phyloP scores from a whole-genome alignment of 208 protist genomes.

The Kentomonas sorsogonicus region DNA sequence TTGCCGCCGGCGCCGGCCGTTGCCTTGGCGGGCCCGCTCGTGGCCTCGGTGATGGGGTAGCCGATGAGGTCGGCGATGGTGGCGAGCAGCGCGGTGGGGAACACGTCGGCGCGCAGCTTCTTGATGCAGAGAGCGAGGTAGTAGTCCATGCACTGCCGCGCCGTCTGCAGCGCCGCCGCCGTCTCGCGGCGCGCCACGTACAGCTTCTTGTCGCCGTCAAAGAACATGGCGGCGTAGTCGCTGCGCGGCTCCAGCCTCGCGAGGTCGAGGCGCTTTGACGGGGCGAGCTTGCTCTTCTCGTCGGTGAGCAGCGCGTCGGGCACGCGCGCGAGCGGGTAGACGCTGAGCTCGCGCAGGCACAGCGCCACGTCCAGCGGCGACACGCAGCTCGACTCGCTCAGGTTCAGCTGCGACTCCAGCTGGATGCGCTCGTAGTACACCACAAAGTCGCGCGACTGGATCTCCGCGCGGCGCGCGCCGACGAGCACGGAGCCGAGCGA shows the following conservation, averaged over 20 bases:
- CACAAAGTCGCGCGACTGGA: constrained; percentile 44
- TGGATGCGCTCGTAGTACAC: constrained; percentile 81
- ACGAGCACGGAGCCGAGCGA: constrained; percentile 43
- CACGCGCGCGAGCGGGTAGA: constrained; percentile 45
- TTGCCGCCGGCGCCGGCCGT: neutral
- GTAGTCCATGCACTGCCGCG: constrained; percentile 80
- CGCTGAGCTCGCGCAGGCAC: constrained; percentile 66
- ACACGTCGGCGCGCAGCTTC: constrained; percentile 59
- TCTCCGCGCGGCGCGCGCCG: constrained; percentile 37
- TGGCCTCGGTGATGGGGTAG: constrained; percentile 33
- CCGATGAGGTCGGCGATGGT: constrained; percentile 56
- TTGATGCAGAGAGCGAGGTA: constrained; percentile 80
- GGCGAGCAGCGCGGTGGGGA: constrained; percentile 51
- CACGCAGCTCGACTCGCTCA: constrained; percentile 70
- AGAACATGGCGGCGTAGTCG: constrained; percentile 56
- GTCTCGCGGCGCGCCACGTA: constrained; percentile 51
- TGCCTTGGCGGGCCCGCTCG: neutral
- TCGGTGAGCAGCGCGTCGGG: constrained; percentile 48
- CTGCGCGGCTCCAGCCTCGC: constrained; percentile 32
- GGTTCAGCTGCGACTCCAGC: constrained; percentile 60
- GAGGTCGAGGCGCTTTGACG: constrained; percentile 31
- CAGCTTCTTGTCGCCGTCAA: constrained; percentile 81
- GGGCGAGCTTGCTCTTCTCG: constrained; percentile 50
- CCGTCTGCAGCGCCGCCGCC: constrained; percentile 43
- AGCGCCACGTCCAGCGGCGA: constrained; percentile 65